Evolutionary conservation across 108 stramenopile species (phyloP).

Genomic region (Skeletonema menzelii): DNA sequence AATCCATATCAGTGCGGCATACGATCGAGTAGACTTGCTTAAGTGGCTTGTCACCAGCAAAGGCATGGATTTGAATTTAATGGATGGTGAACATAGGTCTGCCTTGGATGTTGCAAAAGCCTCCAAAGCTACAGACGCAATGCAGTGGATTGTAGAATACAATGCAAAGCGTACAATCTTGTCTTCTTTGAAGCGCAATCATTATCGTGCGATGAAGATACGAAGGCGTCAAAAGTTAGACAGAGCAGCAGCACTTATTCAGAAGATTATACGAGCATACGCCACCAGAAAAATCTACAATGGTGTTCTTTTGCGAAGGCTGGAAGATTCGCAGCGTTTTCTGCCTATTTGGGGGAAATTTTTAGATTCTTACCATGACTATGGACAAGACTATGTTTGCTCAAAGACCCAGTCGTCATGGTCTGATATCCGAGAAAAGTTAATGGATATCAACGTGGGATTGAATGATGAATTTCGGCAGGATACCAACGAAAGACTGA

Average conservation of each 20-base stretch:
- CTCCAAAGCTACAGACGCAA: neutral
- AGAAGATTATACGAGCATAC: constrained; percentile 4
- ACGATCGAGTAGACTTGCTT: constrained; percentile 12
- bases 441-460: constrained; percentile 3
- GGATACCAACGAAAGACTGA: neutral
- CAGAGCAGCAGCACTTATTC: neutral
- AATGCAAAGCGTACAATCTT: neutral
- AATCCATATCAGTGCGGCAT: constrained; percentile 1
- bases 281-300: constrained; percentile 2
- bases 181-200: neutral
- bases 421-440: neutral
- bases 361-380: too few species aligned
- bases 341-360: constrained; percentile 2
- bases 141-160: constrained; percentile 1
- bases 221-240: neutral
- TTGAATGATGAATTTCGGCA: constrained; percentile 5
- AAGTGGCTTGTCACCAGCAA: constrained; percentile 4
- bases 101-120: constrained; percentile 7
- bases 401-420: too few species aligned
- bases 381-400: too few species aligned
- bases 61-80: neutral
- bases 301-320: neutral
- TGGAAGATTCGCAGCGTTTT: constrained; percentile 18
- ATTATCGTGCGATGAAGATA: neutral
- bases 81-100: neutral